phyloP scores from a whole-genome alignment of 345 rosid genomes.

The Eucalyptus curtisii region DNA sequence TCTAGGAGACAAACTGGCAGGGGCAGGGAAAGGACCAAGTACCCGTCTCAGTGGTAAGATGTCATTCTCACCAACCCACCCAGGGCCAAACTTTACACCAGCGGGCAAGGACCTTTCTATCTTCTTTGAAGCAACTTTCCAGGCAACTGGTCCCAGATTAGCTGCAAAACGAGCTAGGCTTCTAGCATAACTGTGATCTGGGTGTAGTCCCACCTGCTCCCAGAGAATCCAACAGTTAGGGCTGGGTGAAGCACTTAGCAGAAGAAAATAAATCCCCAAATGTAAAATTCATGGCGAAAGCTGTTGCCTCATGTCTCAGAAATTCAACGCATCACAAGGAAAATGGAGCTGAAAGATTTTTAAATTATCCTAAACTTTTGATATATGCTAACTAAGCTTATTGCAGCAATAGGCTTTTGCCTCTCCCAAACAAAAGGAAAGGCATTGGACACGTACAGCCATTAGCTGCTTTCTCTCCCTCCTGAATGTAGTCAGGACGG shows the following conservation, averaged over 20 bases:
- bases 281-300: neutral
- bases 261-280: neutral
- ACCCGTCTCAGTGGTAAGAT: conserved; percentile 16
- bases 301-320: neutral
- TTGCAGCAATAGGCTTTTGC: neutral
- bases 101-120: conserved; percentile 46
- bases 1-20: conserved; percentile 6
- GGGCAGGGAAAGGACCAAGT: neutral
- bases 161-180: conserved; percentile 82
- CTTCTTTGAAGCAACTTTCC: conserved; percentile 50
- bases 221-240: neutral
- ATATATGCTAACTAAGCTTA: neutral
- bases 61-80: conserved; percentile 82
- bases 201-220: conserved; percentile 66
- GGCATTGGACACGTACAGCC: conserved; percentile 21
- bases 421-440: neutral
- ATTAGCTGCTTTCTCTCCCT: conserved; percentile 44
- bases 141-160: conserved; percentile 52
- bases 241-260: neutral
- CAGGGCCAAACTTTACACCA: conserved; percentile 61
- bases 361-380: neutral
- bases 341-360: neutral
- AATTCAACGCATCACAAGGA: neutral
- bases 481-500: conserved; percentile 28
- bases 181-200: conserved; percentile 71